Conservation (phyloP, 306 rosid genomes). For the Cicer chorassanicum region DNA sequence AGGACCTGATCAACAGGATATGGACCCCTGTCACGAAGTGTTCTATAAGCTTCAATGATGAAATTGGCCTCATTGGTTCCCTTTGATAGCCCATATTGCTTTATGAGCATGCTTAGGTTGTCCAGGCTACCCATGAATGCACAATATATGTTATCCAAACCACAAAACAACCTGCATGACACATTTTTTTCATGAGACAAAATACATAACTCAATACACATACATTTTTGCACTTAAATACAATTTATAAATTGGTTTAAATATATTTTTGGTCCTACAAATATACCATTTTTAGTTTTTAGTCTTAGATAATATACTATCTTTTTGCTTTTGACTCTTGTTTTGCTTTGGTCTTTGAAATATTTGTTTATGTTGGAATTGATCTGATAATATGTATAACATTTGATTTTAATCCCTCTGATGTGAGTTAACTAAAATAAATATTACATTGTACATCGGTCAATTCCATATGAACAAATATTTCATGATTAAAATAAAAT, state of each 20-base stretch:
- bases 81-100: slow-evolving; percentile 80
- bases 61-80: slow-evolving; percentile 77
- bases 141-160: slow-evolving; percentile 77
- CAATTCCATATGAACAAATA: neutral
- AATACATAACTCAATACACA: slow-evolving; percentile 3
- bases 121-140: slow-evolving; percentile 69
- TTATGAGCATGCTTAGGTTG: slow-evolving; percentile 70
- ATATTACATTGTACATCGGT: neutral
- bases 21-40: slow-evolving; percentile 92
- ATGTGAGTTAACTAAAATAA: neutral
- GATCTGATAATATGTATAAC: too few species aligned
- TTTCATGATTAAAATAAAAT: neutral
- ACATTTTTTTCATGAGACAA: slow-evolving; percentile 31
- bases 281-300: neutral
- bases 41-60: slow-evolving; percentile 76
- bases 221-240: neutral
- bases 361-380: too few species aligned
- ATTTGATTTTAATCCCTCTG: neutral
- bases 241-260: neutral
- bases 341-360: too few species aligned
- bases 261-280: neutral
- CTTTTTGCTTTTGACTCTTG: too few species aligned
- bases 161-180: slow-evolving; percentile 70
- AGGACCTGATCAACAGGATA: slow-evolving; percentile 96
- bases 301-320: too few species aligned